Evolutionary conservation across 208 protist species (phyloP), one percentile per base, ranked within the genome.

Genomic region (Leishmania amazonensis): DNA sequence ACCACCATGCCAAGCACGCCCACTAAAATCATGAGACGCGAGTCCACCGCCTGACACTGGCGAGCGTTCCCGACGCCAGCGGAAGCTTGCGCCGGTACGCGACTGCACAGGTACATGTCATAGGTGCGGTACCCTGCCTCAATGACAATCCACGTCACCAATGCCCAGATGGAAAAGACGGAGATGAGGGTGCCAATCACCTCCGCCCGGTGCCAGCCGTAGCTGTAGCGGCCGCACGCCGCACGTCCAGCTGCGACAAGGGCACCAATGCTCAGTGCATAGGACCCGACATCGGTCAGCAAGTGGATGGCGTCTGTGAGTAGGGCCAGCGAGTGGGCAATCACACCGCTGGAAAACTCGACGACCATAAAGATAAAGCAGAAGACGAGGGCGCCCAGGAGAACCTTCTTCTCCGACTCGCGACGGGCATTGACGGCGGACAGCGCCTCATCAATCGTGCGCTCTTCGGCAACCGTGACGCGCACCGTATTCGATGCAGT

Each of bases 301-400:
- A 98, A 78, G 83, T 98, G 96, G 6, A 94, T 90, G 4, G 96
- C 96, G 79, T 98, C 96, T 5, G 95, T 98, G 78, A 98, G 94
- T 19, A 98, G 87, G 0, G 96, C 96, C 8, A 98, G 86, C 9
- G 91, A 96, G 87, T 98, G 88, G 7, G 95, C 91, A 51, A 97
- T 80, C 45, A 95, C 87, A 70, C 96, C 96, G 28, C 86, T 91
- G 38, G 84, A 67, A 71, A 98, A 88, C 78, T 98, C 95, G 15
- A 96, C 80, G 21, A 97, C 54, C 96, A 98, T 98, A 73, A 98
- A 98, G 62, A 96, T 73, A 57, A 97, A 87, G 70, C 92, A 94
- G 40, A 98, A 91, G 24, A 81, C 76, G 17, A 97, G 83, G 13
- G 92, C 92, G 38, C 70, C 70, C 53, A 87, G 75, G 21, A 97